These are phyloP conservation scores for Pontederia paniculata DNA, from an alignment of 176 grass and related monocot genomes.

Conservation along the genomic window DNA sequence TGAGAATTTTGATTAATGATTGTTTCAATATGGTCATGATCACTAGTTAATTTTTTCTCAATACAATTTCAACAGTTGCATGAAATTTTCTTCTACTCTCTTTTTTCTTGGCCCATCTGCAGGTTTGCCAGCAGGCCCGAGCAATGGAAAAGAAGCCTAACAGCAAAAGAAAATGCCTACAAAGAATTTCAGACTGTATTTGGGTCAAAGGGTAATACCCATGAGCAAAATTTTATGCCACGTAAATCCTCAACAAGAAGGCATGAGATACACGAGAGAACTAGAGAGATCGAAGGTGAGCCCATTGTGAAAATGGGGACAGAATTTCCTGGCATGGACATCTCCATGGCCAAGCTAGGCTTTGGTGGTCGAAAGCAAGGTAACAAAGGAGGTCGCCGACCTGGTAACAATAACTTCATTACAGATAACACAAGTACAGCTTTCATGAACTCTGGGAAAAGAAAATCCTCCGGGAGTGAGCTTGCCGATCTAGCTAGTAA, in stretches of 20 bases:
- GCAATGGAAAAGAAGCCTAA: conserved; percentile 63
- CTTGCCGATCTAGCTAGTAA: conserved; percentile 73
- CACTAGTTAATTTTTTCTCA: background rate
- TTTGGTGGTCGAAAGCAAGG: conserved; percentile 1
- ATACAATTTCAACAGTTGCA: conserved; percentile 2
- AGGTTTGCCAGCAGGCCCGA: conserved; percentile 82
- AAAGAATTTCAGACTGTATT: conserved; percentile 57
- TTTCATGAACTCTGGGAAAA: conserved; percentile 43
- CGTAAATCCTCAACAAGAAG: conserved; percentile 24
- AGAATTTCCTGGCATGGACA: conserved; percentile 10
- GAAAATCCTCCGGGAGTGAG: conserved; percentile 33
- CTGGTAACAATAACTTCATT: conserved; percentile 30
- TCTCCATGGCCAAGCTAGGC: conserved; percentile 21
- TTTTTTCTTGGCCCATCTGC: conserved; percentile 2
- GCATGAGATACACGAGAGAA: conserved; percentile 26
- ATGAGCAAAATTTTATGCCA: conserved; percentile 9
- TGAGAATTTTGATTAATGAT: too few species aligned
- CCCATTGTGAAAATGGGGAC: background rate
- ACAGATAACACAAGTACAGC: conserved; percentile 21
- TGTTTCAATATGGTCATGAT: background rate
- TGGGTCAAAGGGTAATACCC: conserved; percentile 35
- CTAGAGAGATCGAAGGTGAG: conserved; percentile 11
- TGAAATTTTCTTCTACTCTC: background rate
- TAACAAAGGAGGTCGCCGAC: conserved; percentile 22
- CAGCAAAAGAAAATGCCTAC: conserved; percentile 69